These are phyloP conservation scores for Paramyrothecium roridum DNA, from an alignment of 2,329 filamentous ascomycete genomes.

Conservation along the genomic window DNA sequence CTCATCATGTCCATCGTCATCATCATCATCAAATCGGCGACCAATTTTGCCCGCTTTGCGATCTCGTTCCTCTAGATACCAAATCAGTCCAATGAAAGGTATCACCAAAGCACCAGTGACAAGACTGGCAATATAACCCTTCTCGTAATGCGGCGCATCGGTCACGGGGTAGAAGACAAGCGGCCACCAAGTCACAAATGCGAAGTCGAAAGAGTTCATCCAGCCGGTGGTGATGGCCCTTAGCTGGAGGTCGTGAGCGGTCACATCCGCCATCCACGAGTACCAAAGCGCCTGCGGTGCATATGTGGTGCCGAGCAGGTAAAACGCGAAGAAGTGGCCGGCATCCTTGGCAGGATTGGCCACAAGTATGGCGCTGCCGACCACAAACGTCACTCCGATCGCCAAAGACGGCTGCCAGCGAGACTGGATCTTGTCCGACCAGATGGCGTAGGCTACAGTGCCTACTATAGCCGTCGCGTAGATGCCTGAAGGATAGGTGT, in stretches of 20 bases:
- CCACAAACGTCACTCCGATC: constrained; percentile 37
- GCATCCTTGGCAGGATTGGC: constrained; percentile 25
- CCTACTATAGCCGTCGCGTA: constrained; percentile 38
- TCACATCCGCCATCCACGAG: constrained; percentile 42
- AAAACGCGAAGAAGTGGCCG: constrained; percentile 40
- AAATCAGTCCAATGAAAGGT: constrained; percentile 31
- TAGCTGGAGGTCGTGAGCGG: constrained; percentile 33
- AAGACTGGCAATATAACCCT: constrained; percentile 35
- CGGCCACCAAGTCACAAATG: constrained; percentile 38
- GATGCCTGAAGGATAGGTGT: constrained; percentile 39
- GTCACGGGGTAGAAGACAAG: constrained; percentile 37
- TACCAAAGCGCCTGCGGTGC: constrained; percentile 44
- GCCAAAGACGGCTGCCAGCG: constrained; percentile 40
- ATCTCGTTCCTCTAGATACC: constrained; percentile 28
- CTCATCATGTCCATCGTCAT: background rate
- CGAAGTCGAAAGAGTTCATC: constrained; percentile 41
- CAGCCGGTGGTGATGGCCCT: constrained; percentile 40
- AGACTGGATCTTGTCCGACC: constrained; percentile 37
- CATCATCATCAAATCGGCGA: constrained; percentile 8
- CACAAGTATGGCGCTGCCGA: constrained; percentile 34
- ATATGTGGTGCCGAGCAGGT: constrained; percentile 39
- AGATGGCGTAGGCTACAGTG: constrained; percentile 34
- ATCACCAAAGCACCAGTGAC: constrained; percentile 32
- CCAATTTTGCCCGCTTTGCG: constrained; percentile 20
- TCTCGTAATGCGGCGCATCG: constrained; percentile 33